phyloP scores from a whole-genome alignment of 257 asterid genomes.

The Solanum dulcamara region DNA sequence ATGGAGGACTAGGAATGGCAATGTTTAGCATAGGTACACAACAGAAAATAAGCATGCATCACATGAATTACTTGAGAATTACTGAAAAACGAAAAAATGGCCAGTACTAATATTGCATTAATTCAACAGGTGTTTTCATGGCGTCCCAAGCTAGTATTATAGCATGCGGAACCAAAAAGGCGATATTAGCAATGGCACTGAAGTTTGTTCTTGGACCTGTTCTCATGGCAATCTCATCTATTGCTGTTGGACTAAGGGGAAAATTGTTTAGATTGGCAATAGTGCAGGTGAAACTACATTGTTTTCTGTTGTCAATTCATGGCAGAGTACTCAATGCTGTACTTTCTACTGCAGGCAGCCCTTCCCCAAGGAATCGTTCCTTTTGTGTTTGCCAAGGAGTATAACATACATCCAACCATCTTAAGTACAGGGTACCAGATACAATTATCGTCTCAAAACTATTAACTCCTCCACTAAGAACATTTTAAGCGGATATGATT shows the following conservation, averaged over 20 bases:
- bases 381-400: slow-evolving; percentile 88
- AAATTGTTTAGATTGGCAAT: slow-evolving; percentile 56
- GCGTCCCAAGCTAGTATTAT: slow-evolving; percentile 67
- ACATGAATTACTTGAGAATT: not conserved
- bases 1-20: slow-evolving; percentile 98
- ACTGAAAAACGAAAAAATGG: not conserved
- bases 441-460: not conserved
- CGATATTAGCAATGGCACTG: slow-evolving; percentile 50
- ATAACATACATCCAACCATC: slow-evolving; percentile 63
- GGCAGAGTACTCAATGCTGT: not conserved
- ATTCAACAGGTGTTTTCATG: slow-evolving; percentile 66
- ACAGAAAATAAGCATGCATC: slow-evolving; percentile 2
- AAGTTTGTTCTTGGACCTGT: slow-evolving; percentile 66
- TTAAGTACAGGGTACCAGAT: slow-evolving; percentile 73
- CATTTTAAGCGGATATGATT: not conserved
- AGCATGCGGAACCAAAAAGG: slow-evolving; percentile 63
- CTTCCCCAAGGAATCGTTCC: slow-evolving; percentile 97
- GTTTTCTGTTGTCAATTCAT: not conserved
- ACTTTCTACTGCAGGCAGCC: slow-evolving; percentile 61
- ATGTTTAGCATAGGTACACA: slow-evolving; percentile 86
- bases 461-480: not conserved
- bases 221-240: slow-evolving; percentile 62
- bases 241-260: slow-evolving; percentile 58
- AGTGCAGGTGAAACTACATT: slow-evolving; percentile 45
- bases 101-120: not conserved